phyloP scores from a whole-genome alignment of 352 stramenopile genomes.

The Globisporangium camurandrum region DNA sequence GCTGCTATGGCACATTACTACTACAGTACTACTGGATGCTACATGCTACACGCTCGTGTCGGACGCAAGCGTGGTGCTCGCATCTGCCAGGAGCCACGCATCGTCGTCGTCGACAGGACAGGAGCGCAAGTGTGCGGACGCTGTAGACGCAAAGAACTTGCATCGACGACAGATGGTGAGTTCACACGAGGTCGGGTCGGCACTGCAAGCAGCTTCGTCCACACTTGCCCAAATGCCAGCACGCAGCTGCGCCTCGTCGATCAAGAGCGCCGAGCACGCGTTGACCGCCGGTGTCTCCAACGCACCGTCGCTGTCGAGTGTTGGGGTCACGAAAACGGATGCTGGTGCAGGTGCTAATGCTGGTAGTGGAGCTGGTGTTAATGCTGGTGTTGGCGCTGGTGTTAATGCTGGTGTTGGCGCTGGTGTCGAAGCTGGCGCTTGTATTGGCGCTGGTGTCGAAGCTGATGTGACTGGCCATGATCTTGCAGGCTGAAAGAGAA shows the following conservation, averaged over 20 bases:
- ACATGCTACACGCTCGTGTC: neutral
- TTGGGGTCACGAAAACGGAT: too few relatives aligned
- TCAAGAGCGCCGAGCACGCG: constrained; percentile 7
- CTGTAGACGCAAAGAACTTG: constrained; percentile 3
- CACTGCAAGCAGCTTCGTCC: constrained; percentile 3
- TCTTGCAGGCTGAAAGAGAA: neutral
- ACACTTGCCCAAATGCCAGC: constrained; percentile 10
- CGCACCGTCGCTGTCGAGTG: neutral
- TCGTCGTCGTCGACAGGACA: neutral
- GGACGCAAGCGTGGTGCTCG: neutral
- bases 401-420: neutral
- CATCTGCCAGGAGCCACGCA: constrained; percentile 9
- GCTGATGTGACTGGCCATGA: neutral
- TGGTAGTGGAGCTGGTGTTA: neutral
- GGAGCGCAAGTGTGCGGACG: neutral
- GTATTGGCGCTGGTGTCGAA: neutral
- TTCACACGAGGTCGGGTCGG: neutral
- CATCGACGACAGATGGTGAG: constrained; percentile 3
- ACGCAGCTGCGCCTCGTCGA: neutral
- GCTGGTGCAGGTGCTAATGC: neutral
- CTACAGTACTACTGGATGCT: too few relatives aligned
- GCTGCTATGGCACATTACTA: too few relatives aligned
- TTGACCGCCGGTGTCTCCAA: constrained; percentile 8
- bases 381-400: neutral
- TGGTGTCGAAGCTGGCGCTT: too few relatives aligned